These are phyloP conservation scores for Vigna unguiculata DNA, from an alignment of 306 rosid genomes.

Conservation along the genomic window DNA sequence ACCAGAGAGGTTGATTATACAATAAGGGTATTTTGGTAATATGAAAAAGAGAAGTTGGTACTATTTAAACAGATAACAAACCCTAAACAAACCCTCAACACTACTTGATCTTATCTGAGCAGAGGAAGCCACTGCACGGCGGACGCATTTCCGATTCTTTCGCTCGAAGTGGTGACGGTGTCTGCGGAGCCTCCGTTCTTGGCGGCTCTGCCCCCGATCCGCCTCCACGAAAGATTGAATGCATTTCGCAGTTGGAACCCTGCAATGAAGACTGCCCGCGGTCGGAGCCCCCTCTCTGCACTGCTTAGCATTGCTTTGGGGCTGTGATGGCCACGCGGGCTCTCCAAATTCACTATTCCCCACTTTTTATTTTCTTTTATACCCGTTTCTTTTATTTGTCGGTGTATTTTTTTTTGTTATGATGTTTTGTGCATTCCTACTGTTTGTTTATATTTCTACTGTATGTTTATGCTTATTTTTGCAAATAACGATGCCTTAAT, in stretches of 20 bases:
- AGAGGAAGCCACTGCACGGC: slow-evolving; percentile 27
- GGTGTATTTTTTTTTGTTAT: neutral
- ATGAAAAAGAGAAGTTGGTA: neutral
- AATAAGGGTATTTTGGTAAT: slow-evolving; percentile 30
- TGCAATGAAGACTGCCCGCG: slow-evolving; percentile 62
- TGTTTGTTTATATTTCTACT: neutral
- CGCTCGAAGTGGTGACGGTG: neutral
- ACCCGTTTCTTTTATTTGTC: neutral
- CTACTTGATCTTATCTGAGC: slow-evolving; percentile 65
- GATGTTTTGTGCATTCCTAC: neutral
- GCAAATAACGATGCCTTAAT: neutral
- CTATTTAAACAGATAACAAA: slow-evolving; percentile 23
- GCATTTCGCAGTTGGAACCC: slow-evolving; percentile 31
- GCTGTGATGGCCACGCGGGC: slow-evolving; percentile 55
- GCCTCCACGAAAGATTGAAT: neutral
- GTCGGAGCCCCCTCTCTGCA: slow-evolving; percentile 43
- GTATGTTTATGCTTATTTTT: neutral
- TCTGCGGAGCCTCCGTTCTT: slow-evolving; percentile 27
- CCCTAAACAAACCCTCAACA: slow-evolving; percentile 16
- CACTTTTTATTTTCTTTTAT: neutral
- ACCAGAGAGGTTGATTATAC: neutral
- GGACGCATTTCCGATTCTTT: neutral
- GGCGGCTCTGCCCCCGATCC: slow-evolving; percentile 32
- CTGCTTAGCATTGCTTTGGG: slow-evolving; percentile 7
- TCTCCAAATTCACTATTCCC: neutral